A percentile compares a stretch with the other conserved stretches of the same genome.
phyloP scores from a whole-genome alignment of 2,329 filamentous ascomycete genomes.

The Mollisia scopiformis region DNA sequence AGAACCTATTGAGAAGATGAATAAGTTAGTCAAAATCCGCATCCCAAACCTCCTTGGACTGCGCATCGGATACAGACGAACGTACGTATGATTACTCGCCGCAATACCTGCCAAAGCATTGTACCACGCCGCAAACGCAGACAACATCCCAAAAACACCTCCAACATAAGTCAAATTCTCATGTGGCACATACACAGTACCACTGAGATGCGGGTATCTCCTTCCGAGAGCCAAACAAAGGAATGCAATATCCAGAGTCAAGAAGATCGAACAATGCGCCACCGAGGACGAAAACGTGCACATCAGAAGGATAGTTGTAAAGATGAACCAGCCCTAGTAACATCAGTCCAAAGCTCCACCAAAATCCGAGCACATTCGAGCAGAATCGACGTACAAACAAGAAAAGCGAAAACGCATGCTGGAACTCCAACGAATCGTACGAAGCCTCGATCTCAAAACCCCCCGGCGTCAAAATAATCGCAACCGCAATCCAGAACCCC shows the following conservation, averaged over 20 bases:
- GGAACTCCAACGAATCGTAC: slow-evolving; percentile 51
- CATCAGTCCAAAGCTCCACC: neutral
- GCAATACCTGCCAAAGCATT: slow-evolving; percentile 59
- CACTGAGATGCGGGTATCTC: slow-evolving; percentile 51
- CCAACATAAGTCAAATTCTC: slow-evolving; percentile 50
- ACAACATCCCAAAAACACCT: slow-evolving; percentile 57
- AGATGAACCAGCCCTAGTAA: slow-evolving; percentile 74
- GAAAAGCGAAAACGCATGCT: slow-evolving; percentile 73
- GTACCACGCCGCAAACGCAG: slow-evolving; percentile 62
- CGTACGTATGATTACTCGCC: slow-evolving; percentile 38
- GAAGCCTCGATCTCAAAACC: slow-evolving; percentile 63
- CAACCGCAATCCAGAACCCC: slow-evolving; percentile 82
- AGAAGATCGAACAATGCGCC: slow-evolving; percentile 78
- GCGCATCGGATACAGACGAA: neutral
- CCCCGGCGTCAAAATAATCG: slow-evolving; percentile 69
- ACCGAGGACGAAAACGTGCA: slow-evolving; percentile 78
- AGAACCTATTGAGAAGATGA: slow-evolving; percentile 3
- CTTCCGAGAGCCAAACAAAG: slow-evolving; percentile 71
- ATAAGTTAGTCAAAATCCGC: neutral
- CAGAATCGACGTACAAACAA: slow-evolving; percentile 44
- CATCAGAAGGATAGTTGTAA: slow-evolving; percentile 74
- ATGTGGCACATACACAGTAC: slow-evolving; percentile 38
- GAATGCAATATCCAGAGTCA: slow-evolving; percentile 77
- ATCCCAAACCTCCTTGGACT: too few relatives aligned
- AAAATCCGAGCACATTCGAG: neutral